A percentile compares a stretch with the other conserved stretches of the same genome.
phyloP scores from a whole-genome alignment of 495 filamentous ascomycete species.

The Tuber brumale region DNA sequence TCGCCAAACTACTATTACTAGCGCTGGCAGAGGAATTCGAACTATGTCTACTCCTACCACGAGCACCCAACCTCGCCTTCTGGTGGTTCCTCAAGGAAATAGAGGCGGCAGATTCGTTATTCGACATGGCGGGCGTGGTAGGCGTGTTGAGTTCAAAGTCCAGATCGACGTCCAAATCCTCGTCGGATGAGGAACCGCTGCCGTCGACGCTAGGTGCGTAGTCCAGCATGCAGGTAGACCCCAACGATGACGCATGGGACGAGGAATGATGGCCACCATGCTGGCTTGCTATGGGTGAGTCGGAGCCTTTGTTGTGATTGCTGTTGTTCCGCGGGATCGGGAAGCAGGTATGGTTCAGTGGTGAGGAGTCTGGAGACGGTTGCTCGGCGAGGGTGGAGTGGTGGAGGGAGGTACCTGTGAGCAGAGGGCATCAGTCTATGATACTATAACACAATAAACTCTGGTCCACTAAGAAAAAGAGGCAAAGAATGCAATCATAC shows the following conservation, averaged over 20 bases:
- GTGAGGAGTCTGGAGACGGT: slow-evolving; percentile 89
- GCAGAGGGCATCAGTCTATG: slow-evolving; percentile 4
- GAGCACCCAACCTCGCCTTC: slow-evolving; percentile 35
- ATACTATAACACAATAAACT: neutral
- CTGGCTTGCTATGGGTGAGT: slow-evolving; percentile 37
- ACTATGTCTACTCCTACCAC: slow-evolving; percentile 27
- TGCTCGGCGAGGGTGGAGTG: slow-evolving; percentile 88
- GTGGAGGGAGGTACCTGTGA: slow-evolving; percentile 79
- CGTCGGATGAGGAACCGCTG: slow-evolving; percentile 36
- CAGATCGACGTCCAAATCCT: slow-evolving; percentile 36
- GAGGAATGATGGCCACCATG: slow-evolving; percentile 41
- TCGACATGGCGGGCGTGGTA: slow-evolving; percentile 18
- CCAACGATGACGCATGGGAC: slow-evolving; percentile 44
- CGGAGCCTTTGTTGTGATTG: slow-evolving; percentile 42
- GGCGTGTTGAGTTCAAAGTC: slow-evolving; percentile 31
- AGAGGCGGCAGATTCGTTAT: slow-evolving; percentile 37
- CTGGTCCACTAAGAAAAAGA: neutral
- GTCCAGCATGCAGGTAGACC: slow-evolving; percentile 44
- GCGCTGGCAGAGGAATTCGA: slow-evolving; percentile 21
- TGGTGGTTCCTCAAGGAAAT: slow-evolving; percentile 40
- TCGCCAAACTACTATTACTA: slow-evolving; percentile 22
- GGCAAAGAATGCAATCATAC: slow-evolving; percentile 18
- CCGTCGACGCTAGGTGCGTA: slow-evolving; percentile 40
- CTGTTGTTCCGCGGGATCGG: slow-evolving; percentile 38
- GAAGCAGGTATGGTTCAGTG: slow-evolving; percentile 48